Percentiles rank a stretch among this genome's conserved stretches.
Evolutionary conservation across 305 asterid species (phyloP).

Genomic region (Nicotiana rustica): DNA sequence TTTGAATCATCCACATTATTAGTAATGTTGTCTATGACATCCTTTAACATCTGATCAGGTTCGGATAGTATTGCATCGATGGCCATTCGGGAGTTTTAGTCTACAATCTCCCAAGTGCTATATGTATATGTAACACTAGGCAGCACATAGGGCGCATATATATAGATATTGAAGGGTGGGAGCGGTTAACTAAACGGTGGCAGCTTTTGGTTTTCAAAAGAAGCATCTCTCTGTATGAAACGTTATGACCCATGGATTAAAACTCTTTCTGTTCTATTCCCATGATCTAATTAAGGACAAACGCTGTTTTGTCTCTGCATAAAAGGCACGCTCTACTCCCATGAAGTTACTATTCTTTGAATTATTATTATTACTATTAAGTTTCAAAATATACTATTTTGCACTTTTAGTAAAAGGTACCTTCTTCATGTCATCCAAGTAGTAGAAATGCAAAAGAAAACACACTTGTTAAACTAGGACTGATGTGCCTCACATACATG

Average conservation of each 20-base stretch:
- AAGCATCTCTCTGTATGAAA: background rate
- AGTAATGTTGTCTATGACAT: background rate
- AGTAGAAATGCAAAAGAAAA: too few relatives aligned
- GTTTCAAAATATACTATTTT: background rate
- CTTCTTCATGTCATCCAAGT: background rate
- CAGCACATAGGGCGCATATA: background rate
- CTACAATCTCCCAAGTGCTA: background rate
- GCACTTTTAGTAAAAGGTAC: background rate
- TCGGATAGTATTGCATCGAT: background rate
- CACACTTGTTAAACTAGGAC: too few relatives aligned
- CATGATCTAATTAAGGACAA: too few relatives aligned
- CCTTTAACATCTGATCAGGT: background rate
- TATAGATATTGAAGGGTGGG: background rate
- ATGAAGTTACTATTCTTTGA: too few relatives aligned
- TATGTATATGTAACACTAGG: background rate
- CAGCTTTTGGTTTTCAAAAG: background rate
- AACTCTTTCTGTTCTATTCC: background rate
- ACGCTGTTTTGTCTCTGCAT: too few relatives aligned
- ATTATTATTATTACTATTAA: background rate
- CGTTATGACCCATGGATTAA: background rate
- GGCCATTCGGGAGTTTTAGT: conserved; percentile 4
- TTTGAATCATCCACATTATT: background rate
- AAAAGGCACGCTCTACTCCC: too few relatives aligned
- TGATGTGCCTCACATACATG: too few relatives aligned
- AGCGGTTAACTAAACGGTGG: conserved; percentile 28